Evolutionary conservation across 331 rosid genomes (phyloP), one percentile per base, ranked within the genome.

Genomic region (Spiraea crenata): DNA sequence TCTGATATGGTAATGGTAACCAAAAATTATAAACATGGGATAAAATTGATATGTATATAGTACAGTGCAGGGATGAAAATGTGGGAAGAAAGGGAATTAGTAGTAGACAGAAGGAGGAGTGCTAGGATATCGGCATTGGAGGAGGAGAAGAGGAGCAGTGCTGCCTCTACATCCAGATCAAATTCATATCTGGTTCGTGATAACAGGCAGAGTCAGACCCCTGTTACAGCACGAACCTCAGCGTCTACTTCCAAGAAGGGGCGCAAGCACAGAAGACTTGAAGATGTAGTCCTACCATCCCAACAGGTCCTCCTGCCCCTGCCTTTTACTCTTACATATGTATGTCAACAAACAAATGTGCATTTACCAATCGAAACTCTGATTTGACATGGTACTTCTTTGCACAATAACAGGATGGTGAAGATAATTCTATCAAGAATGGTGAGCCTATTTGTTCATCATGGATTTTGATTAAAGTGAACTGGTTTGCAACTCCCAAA

Each of bases 361-460:
- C 57, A 39, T 67, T 5, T 13, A 2, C 13, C 2, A 31, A 39
- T 19, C 12, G 50, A 6, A 40, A 19, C 73, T 51, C 50, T 68
- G 13, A 62, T 54, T 68, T 19, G 25, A 6, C 39, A 48, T 54
- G 40, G 46, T 59, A 1, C 64, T 37, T 37, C 0, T 59, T 37
- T 25, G 31, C 31, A 25, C 31, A 25, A 25, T 2, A 25, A 25
- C 77, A 81, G 80, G 80, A 31, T 63, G 66, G 46, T 81, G 79
- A 65, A 73, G 55, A 69, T 71, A 37, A 55, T 63, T 77, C 71
- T 9, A 41, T 3, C 39, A 38, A 48, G 71, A 69, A 77, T 52
- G 88, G 96, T 86, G 76, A 76, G 81, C 61, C 49, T 68, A 39
- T 42, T 56, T 11, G 17, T 61, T 2, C 7, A 46, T 19, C 63